Base-by-base conservation (phyloP, 2,329 filamentous ascomycete species). In the Conoideocrella luteorostrata region DNA sequence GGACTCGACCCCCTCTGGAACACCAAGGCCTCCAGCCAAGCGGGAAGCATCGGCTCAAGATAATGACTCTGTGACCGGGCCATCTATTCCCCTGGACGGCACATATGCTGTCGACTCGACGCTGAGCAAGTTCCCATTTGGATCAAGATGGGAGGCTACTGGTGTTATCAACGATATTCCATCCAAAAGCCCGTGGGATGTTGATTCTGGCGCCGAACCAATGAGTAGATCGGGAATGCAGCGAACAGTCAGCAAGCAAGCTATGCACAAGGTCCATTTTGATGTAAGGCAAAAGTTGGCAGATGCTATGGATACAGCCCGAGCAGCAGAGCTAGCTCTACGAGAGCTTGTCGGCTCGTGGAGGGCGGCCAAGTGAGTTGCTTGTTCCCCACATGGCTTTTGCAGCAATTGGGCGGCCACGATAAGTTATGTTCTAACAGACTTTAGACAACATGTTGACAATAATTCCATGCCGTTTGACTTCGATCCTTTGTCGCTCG, bases 401-500 rank as follows among this genome's bases (percentile, higher is more conserved):
- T n/a, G n/a, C n/a, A n/a, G n/a, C n/a, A n/a, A n/a, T n/a, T n/a
- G n/a, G n/a, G n/a, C n/a, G n/a, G n/a, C n/a, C n/a, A n/a, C n/a
- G n/a, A n/a, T n/a, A n/a, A n/a, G n/a, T 47, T 54, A n/a, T 50
- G 55, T 18, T 45, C 47, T 39, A 39, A 43, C 44, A 33, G 13
- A 47, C 30, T 48, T 1, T 41, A 81, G 78, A 53, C 70, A 74
- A 54, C 71, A 78, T 37, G 67, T 80, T 39, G 72, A 80, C 47
- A 68, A 72, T 51, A 67, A 68, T 41, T 75, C 75, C 7, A 68
- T 71, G 52, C 78, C 80, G 3, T 83, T 84, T 54, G 86, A 91
- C 51, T 94, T 95, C 65, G 87, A 96, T 52, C 85, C 91, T 26
- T 78, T 90, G 48, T 75, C 85, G 5, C 80, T 95, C 60, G 88